Percentiles rank a stretch among this genome's conserved stretches.
Conservation (phyloP, 352 stramenopile species). For the Globisporangium paddicum region DNA sequence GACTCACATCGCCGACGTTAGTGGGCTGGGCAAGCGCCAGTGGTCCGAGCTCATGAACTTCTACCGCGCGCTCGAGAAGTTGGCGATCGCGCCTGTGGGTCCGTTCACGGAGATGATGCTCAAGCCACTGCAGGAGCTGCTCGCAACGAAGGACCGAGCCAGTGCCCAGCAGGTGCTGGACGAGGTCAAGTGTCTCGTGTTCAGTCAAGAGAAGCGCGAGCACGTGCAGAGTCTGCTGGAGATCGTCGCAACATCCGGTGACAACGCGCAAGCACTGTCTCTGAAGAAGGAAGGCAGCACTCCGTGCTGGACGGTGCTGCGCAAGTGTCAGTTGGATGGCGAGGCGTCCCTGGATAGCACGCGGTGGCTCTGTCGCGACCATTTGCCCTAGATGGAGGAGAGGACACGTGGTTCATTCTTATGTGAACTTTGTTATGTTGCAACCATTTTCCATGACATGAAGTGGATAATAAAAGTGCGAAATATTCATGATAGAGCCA, state of each 20-base stretch:
- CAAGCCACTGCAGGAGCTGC: constrained; percentile 43
- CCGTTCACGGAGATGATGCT: constrained; percentile 51
- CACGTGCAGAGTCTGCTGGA: constrained; percentile 56
- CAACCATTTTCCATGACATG: neutral
- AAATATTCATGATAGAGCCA: neutral
- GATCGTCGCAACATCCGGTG: constrained; percentile 21
- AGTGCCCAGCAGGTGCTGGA: constrained; percentile 45
- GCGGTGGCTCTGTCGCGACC: constrained; percentile 44
- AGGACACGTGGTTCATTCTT: too few relatives aligned
- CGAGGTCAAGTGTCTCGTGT: constrained; percentile 45
- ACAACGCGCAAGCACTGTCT: neutral
- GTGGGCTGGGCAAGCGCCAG: constrained; percentile 34
- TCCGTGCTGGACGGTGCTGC: constrained; percentile 31
- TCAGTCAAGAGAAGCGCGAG: constrained; percentile 57
- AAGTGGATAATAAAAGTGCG: neutral
- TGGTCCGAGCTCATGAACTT: constrained; percentile 54
- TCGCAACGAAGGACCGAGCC: constrained; percentile 26
- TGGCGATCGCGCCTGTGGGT: constrained; percentile 43
- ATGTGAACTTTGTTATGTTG: neutral
- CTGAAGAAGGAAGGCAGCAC: constrained; percentile 3
- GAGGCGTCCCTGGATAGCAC: constrained; percentile 19
- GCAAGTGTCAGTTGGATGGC: constrained; percentile 26
- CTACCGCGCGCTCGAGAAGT: constrained; percentile 49
- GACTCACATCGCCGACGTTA: constrained; percentile 29
- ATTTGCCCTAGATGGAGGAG: constrained; percentile 12